phyloP scores from a whole-genome alignment of 1,284 basidiomycete genomes.

The Rhodotorula sp. region DNA sequence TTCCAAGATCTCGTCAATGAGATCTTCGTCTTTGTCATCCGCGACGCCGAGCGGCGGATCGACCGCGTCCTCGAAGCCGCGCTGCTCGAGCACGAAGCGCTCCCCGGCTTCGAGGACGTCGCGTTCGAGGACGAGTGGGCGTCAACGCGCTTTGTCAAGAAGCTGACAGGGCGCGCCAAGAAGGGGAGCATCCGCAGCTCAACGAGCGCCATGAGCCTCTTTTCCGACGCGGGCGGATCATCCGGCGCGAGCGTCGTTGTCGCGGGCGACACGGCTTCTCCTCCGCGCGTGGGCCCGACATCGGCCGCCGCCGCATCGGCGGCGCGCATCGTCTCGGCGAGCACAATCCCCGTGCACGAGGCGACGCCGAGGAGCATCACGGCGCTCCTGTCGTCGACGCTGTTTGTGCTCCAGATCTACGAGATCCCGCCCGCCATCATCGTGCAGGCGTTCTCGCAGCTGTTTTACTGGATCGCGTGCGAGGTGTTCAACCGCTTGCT shows the following conservation, averaged over 20 bases:
- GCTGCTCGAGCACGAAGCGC: constrained; percentile 78
- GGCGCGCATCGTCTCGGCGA: constrained; percentile 16
- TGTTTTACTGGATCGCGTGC: constrained; percentile 80
- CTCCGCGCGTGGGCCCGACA: neutral
- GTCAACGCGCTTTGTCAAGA: constrained; percentile 67
- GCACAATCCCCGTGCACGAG: constrained; percentile 11
- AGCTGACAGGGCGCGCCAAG: constrained; percentile 64
- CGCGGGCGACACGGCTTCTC: neutral
- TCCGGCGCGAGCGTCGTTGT: neutral
- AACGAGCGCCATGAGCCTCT: constrained; percentile 26
- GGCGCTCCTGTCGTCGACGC: constrained; percentile 80
- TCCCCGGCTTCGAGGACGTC: constrained; percentile 73
- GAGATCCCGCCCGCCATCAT: constrained; percentile 88
- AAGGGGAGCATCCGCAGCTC: constrained; percentile 50
- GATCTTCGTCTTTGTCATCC: constrained; percentile 93
- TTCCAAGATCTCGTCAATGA: constrained; percentile 88
- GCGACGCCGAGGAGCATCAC: constrained; percentile 65
- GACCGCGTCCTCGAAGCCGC: constrained; percentile 81
- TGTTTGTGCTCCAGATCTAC: constrained; percentile 79
- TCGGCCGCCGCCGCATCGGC: neutral
- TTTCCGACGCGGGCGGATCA: constrained; percentile 15
- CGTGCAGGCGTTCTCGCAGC: constrained; percentile 90
- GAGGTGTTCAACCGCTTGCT: constrained; percentile 94
- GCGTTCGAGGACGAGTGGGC: constrained; percentile 94
- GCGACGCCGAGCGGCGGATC: constrained; percentile 83